Evolutionary conservation across 2,329 filamentous ascomycete genomes (phyloP), one percentile per base, ranked within the genome.

Genomic region (Thermoascus crustaceus): DNA sequence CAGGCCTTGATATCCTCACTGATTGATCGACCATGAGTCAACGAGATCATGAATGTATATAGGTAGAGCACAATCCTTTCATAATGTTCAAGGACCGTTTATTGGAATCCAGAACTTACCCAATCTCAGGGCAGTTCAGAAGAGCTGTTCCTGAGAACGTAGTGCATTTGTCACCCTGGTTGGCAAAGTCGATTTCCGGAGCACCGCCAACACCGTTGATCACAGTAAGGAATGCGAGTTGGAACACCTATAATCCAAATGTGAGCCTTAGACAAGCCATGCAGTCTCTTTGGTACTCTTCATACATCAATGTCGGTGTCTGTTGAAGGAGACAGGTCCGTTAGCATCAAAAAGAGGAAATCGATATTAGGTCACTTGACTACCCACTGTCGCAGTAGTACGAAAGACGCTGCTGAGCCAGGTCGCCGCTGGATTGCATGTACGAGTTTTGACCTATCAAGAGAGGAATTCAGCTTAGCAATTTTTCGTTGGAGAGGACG

Each of bases 101-200:
- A n/a, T n/a, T n/a, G n/a, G n/a, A n/a, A n/a, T 21, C 33, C 22
- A 34, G n/a, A 13, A 42, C 72, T 52, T 64, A 80, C 76, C 73
- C 80, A 27, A 85, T 71, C 41, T 82, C 59, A 0, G 79, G 72
- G 46, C 81, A 85, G 41, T 69, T 66, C 10, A 78, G 60, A 6
- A 82, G 63, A 4, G 66, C 61, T 0, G 72, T 76, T n/a, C 73
- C 76, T 0, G 64, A 40, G 37, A 82, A 81, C 1, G 61, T 56
- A 4, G 68, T 72, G 57, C 80, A 85, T 29, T 68, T 69, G 43
- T 80, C 64, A n/a, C 72, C 72, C 5, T 73, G 70, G 42, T 76
- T 80, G 35, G 79, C 73, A 48, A 85, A 79, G 58, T 85, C 81
- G 38, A 78, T 60, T 25, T 67, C 64, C 0, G 72, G 69, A 13